A percentile compares a stretch with the other conserved stretches of the same genome.
Conservation (phyloP, 805 yeast species). For the Candida palmyrensis region DNA sequence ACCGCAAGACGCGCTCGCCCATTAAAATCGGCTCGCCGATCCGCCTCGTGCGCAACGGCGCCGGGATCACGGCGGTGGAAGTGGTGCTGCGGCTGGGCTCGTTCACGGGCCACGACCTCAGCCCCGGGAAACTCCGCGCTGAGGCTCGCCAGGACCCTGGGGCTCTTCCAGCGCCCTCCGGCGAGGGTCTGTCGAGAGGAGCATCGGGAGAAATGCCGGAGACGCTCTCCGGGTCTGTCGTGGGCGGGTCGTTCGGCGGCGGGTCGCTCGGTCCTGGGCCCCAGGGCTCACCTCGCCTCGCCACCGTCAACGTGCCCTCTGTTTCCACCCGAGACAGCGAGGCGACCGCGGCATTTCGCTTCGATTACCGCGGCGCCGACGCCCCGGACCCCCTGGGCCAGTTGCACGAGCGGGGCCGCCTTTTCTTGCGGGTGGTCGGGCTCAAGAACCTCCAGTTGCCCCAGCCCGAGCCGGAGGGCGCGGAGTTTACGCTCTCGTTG, state of each 20-base stretch:
- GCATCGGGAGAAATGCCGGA: too few species aligned
- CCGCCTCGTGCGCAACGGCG: slow-evolving; percentile 25
- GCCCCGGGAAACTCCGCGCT: slow-evolving; percentile 19
- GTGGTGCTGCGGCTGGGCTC: slow-evolving; percentile 2
- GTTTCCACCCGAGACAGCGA: slow-evolving; percentile 9
- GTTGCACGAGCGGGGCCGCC: slow-evolving; percentile 44
- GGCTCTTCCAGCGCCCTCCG: too few species aligned
- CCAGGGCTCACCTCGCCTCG: slow-evolving; percentile 10
- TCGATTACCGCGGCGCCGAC: neutral
- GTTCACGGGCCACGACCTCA: slow-evolving; percentile 15
- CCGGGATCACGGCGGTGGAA: slow-evolving; percentile 20
- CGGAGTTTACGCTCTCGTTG: slow-evolving; percentile 47
- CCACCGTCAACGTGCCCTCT: slow-evolving; percentile 32
- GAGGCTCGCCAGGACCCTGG: slow-evolving; percentile 5
- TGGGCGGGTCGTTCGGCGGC: too few species aligned
- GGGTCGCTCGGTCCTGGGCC: too few species aligned
- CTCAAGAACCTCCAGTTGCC: slow-evolving; percentile 44
- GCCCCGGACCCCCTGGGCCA: too few species aligned
- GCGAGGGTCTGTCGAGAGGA: too few species aligned
- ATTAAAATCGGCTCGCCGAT: slow-evolving; percentile 39
- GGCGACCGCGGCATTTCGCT: neutral
- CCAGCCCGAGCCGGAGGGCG: slow-evolving; percentile 39
- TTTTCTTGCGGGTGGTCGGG: slow-evolving; percentile 48
- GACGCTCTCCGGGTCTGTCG: too few species aligned
- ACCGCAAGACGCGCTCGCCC: slow-evolving; percentile 15